Evolutionary conservation across 2,329 filamentous ascomycete species (phyloP).

Genomic region (Reticulascus tulasneorum): DNA sequence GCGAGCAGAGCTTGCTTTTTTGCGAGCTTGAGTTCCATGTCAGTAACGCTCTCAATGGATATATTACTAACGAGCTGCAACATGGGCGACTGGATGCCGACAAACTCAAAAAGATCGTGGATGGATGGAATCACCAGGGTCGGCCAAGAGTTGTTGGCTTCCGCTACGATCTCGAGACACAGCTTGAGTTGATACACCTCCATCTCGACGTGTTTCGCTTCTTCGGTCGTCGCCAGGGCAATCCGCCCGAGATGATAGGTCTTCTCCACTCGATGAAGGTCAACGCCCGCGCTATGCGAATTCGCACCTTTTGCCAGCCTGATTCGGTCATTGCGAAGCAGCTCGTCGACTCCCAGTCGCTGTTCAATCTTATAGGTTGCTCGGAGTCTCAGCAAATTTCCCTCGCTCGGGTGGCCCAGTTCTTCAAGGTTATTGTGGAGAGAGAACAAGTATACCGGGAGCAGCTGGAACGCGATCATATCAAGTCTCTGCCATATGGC

Average conservation of each 20-base stretch:
- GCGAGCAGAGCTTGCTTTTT: conserved; percentile 56
- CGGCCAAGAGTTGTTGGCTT: conserved; percentile 53
- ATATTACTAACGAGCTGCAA: conserved; percentile 49
- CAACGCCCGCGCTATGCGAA: conserved; percentile 47
- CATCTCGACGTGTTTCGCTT: conserved; percentile 53
- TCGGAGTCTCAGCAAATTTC: conserved; percentile 38
- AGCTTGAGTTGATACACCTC: conserved; percentile 49
- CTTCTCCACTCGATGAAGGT: conserved; percentile 49
- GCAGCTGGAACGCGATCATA: conserved; percentile 16
- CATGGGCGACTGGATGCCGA: conserved; percentile 50
- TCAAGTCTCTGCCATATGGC: conserved; percentile 1
- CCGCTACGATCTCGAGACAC: conserved; percentile 57
- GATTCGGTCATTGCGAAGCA: conserved; percentile 57
- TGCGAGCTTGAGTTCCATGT: conserved; percentile 55
- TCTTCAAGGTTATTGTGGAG: conserved; percentile 51
- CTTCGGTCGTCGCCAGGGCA: conserved; percentile 42
- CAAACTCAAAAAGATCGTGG: conserved; percentile 47
- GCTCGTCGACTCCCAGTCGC: conserved; percentile 47
- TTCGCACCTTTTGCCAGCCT: conserved; percentile 55
- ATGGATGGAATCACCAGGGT: conserved; percentile 48
- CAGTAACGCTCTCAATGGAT: conserved; percentile 46
- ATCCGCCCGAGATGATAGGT: conserved; percentile 38
- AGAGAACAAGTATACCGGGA: conserved; percentile 32
- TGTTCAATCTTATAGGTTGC: conserved; percentile 47
- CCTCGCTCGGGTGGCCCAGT: conserved; percentile 47